Conservation (phyloP, 2,329 filamentous ascomycete species). For the Phyllosticta citrichinensis region DNA sequence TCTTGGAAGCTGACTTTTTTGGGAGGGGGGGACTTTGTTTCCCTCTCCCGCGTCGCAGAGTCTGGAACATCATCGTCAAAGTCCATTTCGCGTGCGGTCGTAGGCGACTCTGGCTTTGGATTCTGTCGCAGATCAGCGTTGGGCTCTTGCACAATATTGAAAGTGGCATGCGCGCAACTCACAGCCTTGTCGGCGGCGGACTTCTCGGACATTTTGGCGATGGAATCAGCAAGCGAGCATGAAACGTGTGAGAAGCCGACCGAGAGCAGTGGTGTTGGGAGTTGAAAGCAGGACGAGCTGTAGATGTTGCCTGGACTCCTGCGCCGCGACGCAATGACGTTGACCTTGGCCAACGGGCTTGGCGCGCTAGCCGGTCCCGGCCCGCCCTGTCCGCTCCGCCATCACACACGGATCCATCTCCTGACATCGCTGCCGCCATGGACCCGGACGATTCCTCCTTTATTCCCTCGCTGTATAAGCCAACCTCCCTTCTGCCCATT, state of each 20-base stretch:
- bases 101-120: constrained; percentile 39
- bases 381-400: constrained; percentile 1
- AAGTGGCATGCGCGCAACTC: constrained; percentile 4
- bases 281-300: background rate
- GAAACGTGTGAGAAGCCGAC: background rate
- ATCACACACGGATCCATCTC: background rate
- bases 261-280: background rate
- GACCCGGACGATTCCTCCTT: constrained; percentile 36
- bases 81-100: constrained; percentile 46
- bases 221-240: background rate
- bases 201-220: constrained; percentile 11
- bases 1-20: constrained; percentile 37
- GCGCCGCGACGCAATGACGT: constrained; percentile 2
- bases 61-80: constrained; percentile 46
- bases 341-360: background rate
- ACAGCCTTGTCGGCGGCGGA: constrained; percentile 12
- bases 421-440: constrained; percentile 2
- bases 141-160: constrained; percentile 15
- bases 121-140: constrained; percentile 15
- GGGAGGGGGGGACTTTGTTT: constrained; percentile 29
- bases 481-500: constrained; percentile 74
- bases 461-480: constrained; percentile 80
- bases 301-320: constrained; percentile 2
- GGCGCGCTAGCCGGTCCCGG: background rate
- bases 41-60: constrained; percentile 14